Evolutionary conservation across 306 rosid genomes (phyloP).

Genomic region (Vigna radiata): DNA sequence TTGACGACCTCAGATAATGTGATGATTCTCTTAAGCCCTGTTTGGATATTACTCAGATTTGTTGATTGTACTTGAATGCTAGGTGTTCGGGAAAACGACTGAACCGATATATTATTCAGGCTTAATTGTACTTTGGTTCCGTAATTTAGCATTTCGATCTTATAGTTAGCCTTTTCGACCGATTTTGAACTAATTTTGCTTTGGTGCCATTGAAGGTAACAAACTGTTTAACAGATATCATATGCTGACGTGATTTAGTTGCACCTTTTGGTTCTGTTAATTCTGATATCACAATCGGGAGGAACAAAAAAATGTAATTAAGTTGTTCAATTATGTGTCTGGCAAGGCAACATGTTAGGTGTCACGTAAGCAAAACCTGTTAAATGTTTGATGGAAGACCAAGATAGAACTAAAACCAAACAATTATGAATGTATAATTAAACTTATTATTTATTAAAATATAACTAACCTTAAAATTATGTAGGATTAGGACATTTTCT

Average conservation of each 20-base stretch:
- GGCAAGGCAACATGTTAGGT: too few relatives aligned
- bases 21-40: conserved; percentile 12
- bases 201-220: too few relatives aligned
- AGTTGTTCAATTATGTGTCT: too few relatives aligned
- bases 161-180: too few relatives aligned
- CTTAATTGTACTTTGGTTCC: background rate
- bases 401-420: background rate
- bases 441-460: background rate
- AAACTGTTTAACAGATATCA: too few relatives aligned
- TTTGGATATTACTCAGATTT: conserved; percentile 14
- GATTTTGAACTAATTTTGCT: too few relatives aligned
- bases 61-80: conserved; percentile 16
- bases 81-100: conserved; percentile 46
- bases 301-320: too few relatives aligned
- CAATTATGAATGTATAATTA: too few relatives aligned
- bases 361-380: too few relatives aligned
- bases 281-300: background rate
- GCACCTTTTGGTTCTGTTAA: background rate
- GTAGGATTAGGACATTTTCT: conserved; percentile 6
- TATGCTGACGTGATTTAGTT: too few relatives aligned
- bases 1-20: background rate
- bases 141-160: too few relatives aligned
- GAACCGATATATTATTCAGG: conserved; percentile 3
- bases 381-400: background rate
- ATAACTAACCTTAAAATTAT: background rate